Conservation (phyloP, 2,329 filamentous ascomycete genomes). For the Alternaria brassicae region DNA sequence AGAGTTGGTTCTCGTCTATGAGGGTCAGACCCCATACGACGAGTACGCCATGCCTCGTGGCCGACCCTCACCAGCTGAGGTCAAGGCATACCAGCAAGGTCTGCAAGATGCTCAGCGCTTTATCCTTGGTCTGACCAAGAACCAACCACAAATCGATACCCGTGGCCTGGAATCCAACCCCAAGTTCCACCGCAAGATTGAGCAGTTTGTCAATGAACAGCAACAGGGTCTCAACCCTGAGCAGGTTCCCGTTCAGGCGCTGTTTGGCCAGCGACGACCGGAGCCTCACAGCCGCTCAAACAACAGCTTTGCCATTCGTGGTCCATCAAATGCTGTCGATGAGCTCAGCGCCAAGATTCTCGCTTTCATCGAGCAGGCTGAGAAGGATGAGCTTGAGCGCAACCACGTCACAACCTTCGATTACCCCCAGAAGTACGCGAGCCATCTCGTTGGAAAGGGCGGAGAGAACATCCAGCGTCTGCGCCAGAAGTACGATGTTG, state of each 20-base stretch:
- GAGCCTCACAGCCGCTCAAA: constrained; percentile 62
- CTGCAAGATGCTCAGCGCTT: constrained; percentile 66
- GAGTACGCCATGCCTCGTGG: constrained; percentile 64
- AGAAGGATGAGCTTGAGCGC: constrained; percentile 91
- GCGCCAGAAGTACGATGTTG: constrained; percentile 73
- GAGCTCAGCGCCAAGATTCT: constrained; percentile 75
- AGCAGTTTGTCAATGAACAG: constrained; percentile 64
- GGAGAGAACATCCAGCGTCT: constrained; percentile 74
- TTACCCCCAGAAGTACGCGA: constrained; percentile 93
- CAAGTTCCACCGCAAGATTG: constrained; percentile 70
- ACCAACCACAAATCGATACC: constrained; percentile 63
- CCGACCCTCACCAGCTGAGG: constrained; percentile 62
- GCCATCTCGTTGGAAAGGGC: constrained; percentile 75
- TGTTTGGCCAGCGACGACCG: constrained; percentile 55
- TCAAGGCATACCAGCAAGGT: constrained; percentile 63
- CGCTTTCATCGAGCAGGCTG: constrained; percentile 84
- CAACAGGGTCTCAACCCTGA: constrained; percentile 58
- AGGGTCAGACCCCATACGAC: constrained; percentile 64
- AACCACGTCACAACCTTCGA: constrained; percentile 87
- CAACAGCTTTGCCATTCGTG: constrained; percentile 72
- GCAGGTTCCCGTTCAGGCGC: constrained; percentile 64
- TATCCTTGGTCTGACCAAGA: constrained; percentile 61
- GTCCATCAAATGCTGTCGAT: constrained; percentile 75
- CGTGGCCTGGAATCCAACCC: constrained; percentile 62
- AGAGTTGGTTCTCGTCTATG: constrained; percentile 76